phyloP scores from a whole-genome alignment of 2,329 filamentous ascomycete species.

The Aureobasidium zeae region DNA sequence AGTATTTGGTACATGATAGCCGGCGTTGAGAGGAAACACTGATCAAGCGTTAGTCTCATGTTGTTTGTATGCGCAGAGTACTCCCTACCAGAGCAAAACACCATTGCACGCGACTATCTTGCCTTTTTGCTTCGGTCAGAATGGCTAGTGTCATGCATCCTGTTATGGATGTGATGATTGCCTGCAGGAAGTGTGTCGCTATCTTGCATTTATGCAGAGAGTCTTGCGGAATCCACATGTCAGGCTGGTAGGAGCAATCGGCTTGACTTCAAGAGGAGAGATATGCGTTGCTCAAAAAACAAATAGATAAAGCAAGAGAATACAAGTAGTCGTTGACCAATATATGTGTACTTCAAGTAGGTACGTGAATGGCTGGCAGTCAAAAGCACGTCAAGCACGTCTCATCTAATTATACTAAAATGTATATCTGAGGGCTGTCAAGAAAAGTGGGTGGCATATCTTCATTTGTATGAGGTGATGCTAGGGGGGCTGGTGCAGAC shows the following conservation, averaged over 20 bases:
- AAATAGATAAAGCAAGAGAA: too few relatives aligned
- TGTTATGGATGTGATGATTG: slow-evolving; percentile 48
- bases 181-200: slow-evolving; percentile 45
- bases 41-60: not conserved
- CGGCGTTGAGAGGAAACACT: slow-evolving; percentile 12
- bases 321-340: too few relatives aligned
- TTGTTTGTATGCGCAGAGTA: too few relatives aligned
- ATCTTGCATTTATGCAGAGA: slow-evolving; percentile 49
- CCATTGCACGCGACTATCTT: slow-evolving; percentile 47
- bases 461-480: not conserved
- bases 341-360: too few relatives aligned
- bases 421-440: slow-evolving; percentile 5
- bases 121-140: slow-evolving; percentile 45
- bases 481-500: too few relatives aligned
- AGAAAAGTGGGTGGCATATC: not conserved
- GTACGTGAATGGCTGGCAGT: too few relatives aligned
- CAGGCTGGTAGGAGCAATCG: not conserved
- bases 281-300: too few relatives aligned
- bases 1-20: slow-evolving; percentile 10
- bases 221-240: slow-evolving; percentile 37
- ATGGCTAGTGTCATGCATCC: slow-evolving; percentile 50
- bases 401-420: slow-evolving; percentile 9
- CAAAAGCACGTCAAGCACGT: too few relatives aligned
- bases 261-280: not conserved
- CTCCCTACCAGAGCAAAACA: slow-evolving; percentile 49